phyloP scores from a whole-genome alignment of 225 moss, liverwort and hornwort genomes.

The Marchantia paleacea region DNA sequence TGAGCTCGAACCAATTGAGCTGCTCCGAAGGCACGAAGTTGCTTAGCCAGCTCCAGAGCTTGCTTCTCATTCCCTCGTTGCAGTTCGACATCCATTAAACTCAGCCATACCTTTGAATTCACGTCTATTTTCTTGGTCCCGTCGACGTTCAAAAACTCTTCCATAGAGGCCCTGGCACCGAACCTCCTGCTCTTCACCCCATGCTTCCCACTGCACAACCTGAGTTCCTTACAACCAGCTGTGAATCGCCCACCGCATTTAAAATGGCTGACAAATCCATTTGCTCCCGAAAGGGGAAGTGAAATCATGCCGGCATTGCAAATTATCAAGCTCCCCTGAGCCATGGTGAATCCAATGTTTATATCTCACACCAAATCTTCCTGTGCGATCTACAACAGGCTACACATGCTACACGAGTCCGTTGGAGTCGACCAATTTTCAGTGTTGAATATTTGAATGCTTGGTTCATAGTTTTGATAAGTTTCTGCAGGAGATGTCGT shows the following conservation, averaged over 20 bases:
- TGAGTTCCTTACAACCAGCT: neutral
- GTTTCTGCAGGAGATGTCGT: no score
- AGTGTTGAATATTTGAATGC: no score
- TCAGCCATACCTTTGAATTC: constrained; percentile 50
- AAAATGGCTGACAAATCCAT: neutral
- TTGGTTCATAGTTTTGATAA: no score
- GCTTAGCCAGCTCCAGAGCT: constrained; percentile 67
- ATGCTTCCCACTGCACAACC: neutral
- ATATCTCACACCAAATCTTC: neutral
- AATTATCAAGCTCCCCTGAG: neutral
- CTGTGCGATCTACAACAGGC: neutral
- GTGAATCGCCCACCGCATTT: neutral
- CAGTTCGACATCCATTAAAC: constrained; percentile 66
- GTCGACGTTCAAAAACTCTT: constrained; percentile 20
- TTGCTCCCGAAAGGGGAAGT: neutral
- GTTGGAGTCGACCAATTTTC: no score
- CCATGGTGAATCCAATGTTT: neutral
- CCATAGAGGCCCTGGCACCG: constrained; percentile 10
- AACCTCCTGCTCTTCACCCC: neutral
- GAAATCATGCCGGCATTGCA: neutral
- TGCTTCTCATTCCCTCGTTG: constrained; percentile 59
- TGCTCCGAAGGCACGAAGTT: constrained; percentile 64
- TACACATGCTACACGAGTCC: neutral
- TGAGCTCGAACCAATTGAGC: constrained; percentile 55
- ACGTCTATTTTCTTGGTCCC: constrained; percentile 44